Conservation (phyloP, 2,329 filamentous ascomycete genomes). For the Chrysoporthe austroafricana region DNA sequence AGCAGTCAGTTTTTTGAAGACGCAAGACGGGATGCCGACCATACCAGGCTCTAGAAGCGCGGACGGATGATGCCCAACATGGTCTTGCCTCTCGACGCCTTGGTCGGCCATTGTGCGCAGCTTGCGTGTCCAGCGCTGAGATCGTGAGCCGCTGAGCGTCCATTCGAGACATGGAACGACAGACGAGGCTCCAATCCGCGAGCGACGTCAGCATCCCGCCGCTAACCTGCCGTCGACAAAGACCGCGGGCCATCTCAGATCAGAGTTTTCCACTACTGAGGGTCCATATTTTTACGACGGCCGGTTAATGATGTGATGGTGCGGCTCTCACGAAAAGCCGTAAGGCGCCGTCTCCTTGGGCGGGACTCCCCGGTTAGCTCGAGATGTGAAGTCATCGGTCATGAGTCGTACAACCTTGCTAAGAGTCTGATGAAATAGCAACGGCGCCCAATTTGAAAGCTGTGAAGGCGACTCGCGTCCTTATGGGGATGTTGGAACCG, state of each 20-base stretch:
- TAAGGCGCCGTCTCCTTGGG: background rate
- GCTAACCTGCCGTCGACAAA: background rate
- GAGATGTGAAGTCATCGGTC: conserved; percentile 20
- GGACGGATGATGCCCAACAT: conserved; percentile 11
- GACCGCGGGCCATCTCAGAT: background rate
- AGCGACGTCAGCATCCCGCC: background rate
- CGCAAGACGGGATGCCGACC: background rate
- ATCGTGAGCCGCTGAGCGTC: background rate
- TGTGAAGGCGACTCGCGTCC: background rate
- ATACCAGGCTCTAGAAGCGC: conserved; percentile 15
- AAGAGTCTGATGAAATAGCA: background rate
- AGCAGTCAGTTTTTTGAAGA: background rate
- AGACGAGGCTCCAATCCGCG: background rate
- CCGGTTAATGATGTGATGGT: background rate
- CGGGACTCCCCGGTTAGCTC: background rate
- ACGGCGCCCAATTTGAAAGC: background rate
- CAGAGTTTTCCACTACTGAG: background rate
- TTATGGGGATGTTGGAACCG: background rate
- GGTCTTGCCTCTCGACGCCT: conserved; percentile 21
- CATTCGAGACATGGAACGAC: background rate
- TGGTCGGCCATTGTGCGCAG: conserved; percentile 13
- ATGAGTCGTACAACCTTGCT: conserved; percentile 9
- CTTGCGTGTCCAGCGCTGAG: background rate
- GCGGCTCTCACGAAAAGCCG: conserved; percentile 12
- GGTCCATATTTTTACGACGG: background rate